Evolutionary conservation across 768 basidiomycete species (phyloP), one percentile per base, ranked within the genome.

Genomic region (Trametes punicea): DNA sequence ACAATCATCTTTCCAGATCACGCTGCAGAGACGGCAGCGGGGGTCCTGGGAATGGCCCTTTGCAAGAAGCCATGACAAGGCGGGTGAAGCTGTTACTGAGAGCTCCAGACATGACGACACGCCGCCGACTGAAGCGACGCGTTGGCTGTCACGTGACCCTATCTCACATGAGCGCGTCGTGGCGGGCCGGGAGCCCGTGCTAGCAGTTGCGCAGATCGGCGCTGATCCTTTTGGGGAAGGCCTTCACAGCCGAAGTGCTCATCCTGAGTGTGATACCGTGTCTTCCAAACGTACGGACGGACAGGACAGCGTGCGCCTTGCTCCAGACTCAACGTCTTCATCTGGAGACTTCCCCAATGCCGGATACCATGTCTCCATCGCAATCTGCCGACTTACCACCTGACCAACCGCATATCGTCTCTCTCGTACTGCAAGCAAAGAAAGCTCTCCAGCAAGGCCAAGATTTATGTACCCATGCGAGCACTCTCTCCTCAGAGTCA

Each of bases 391-490:
- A 27, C 2, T 20, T 55, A 9, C 34, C 51, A 2, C 18, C 67
- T 4, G 78, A 80, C 48, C 81, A 82, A 51, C 79, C 85, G 3
- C 82, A 87, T 57, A 81, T 92, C 20, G 80, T 88, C 30, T 83
- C 87, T 21, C 81, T 93, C 9, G 87, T 90, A 10, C 74, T 87
- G 1, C 85, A 89, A 64, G 91, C 90, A 2, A 88, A 91, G 77
- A 88, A 88, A 64, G 90, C 88, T 0, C 78, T 93, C 2, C 84
- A 89, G 59, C 81, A 85, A 34, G 90, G 89, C 1, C 80, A 91
- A 72, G 79, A 84, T 46, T 77, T 93, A 5, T 93, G 91, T 64
- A 81, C 80, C 1, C 77, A 75, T 31, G 88, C 90, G 2, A 82
- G 87, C 63, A 64, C 69, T 1, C 71, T 85, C 20, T 82, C 87